Conservation (phyloP, 495 filamentous ascomycete species). For the Xylaria intraflava region DNA sequence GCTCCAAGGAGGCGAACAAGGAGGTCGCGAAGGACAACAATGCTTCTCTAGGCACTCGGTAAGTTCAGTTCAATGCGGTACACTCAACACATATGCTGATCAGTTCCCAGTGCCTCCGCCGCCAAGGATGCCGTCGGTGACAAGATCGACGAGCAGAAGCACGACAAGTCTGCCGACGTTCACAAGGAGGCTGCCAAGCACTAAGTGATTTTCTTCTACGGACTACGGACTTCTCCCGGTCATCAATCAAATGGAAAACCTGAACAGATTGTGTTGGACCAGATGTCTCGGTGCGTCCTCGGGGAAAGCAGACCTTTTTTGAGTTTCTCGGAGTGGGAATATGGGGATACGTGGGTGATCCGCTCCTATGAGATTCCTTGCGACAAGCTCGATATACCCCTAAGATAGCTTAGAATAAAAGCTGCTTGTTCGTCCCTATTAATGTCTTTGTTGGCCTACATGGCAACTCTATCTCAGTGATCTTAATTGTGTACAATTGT, state of each 20-base stretch:
- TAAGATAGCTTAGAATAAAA: constrained; percentile 29
- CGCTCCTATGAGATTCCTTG: constrained; percentile 6
- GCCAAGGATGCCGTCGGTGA: constrained; percentile 50
- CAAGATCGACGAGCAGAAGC: constrained; percentile 51
- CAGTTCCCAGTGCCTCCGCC: constrained; percentile 37
- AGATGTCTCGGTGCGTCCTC: background rate
- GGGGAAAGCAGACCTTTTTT: constrained; percentile 13
- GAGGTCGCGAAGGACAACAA: constrained; percentile 54
- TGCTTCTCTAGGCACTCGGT: constrained; percentile 46
- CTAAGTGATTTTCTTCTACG: constrained; percentile 30
- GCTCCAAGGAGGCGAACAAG: constrained; percentile 64
- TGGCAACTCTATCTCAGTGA: background rate
- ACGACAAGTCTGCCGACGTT: constrained; percentile 48
- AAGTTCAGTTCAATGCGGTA: constrained; percentile 13
- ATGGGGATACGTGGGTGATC: constrained; percentile 14
- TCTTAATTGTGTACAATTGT: too few relatives aligned
- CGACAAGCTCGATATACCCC: constrained; percentile 26
- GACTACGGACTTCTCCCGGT: constrained; percentile 1
- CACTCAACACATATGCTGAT: constrained; percentile 12
- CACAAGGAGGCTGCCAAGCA: constrained; percentile 53
- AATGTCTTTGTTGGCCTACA: background rate
- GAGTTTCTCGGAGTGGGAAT: constrained; percentile 11
- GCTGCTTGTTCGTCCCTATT: constrained; percentile 16
- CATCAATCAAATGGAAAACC: constrained; percentile 20
- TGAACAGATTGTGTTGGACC: background rate